Evolutionary conservation across 2,329 filamentous ascomycete genomes (phyloP), one percentile per base, ranked within the genome.

Genomic region (Talaromyces sp.): DNA sequence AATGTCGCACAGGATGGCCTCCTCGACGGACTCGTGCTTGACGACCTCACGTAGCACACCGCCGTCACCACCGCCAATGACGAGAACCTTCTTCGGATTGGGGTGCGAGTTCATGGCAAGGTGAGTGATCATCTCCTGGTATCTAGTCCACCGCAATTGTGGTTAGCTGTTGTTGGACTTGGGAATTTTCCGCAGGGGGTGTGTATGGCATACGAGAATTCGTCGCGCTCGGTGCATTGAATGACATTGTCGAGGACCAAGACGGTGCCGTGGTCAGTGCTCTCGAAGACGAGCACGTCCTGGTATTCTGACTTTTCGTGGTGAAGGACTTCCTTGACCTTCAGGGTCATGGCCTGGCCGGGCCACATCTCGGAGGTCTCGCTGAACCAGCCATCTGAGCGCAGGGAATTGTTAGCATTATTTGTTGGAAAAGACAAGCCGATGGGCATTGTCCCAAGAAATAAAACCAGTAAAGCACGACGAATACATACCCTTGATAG

Each of bases 41-140:
- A 99, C 92, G 52, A 99, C 89, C 85, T 99, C 95, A 71, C 95
- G 92, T 71, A 99, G 88, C 66, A 99, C 95, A 80, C 95, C 95
- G 64, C 95, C 95, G 76, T 99, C 95, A 76, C 95, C 95, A 72
- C 95, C 95, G 67, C 95, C 95, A 73, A 99, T 98, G 77, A 99
- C 95, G 62, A 99, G 88, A 59, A 99, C 95, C 81, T 93, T 96
- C 87, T 98, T 95, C 75, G 95, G 95, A 84, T 96, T 88, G 70
- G 95, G 95, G 86, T 99, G 95, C 59, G 93, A 92, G 86, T 96
- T 95, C 89, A 99, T 92, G 80, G 92, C 95, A 69, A 99, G 85
- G 81, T 99, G 92, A 70, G 93, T 93, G 80, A 99, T 99, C 95
- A 99, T 99, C 86, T 99, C 95, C 85, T 99, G 95, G 87, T 96